Evolutionary conservation across 163 green algal genomes (phyloP).

Genomic region (Scenedesmus sp.): DNA sequence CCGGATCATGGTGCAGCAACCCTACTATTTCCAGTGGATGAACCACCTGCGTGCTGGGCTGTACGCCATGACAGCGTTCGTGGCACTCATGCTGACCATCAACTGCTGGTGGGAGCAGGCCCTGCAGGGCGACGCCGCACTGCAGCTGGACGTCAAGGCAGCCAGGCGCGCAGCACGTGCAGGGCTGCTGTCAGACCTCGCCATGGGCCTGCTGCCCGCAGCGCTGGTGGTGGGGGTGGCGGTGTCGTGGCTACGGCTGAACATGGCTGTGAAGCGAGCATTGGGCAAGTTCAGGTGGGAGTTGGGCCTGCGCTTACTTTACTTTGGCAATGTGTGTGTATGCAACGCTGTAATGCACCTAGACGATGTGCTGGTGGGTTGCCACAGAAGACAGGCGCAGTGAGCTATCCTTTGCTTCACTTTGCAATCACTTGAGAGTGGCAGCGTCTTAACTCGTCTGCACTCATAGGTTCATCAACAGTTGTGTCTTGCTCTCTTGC

Average conservation of each 20-base stretch:
- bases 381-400: too few relatives aligned
- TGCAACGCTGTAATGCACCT: too few relatives aligned
- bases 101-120: constrained; percentile 6
- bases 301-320: too few relatives aligned
- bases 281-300: constrained; percentile 41
- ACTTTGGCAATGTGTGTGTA: too few relatives aligned
- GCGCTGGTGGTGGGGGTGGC: not conserved
- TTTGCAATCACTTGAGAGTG: too few relatives aligned
- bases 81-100: constrained; percentile 7
- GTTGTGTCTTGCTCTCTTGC: too few relatives aligned
- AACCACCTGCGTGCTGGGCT: constrained; percentile 49
- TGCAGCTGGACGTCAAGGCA: not conserved
- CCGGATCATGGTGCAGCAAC: constrained; percentile 8
- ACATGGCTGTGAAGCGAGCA: not conserved
- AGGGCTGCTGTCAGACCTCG: not conserved
- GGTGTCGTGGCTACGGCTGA: constrained; percentile 29
- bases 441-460: too few relatives aligned
- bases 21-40: constrained; percentile 45
- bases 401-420: too few relatives aligned
- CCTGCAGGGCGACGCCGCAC: not conserved
- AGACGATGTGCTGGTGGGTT: too few relatives aligned
- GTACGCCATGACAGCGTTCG: not conserved
- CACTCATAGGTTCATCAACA: too few relatives aligned
- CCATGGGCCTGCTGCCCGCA: not conserved
- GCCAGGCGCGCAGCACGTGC: not conserved